These are phyloP conservation scores for Thermomyces lanuginosus DNA, from an alignment of 2,329 filamentous ascomycete genomes.

Conservation along the genomic window DNA sequence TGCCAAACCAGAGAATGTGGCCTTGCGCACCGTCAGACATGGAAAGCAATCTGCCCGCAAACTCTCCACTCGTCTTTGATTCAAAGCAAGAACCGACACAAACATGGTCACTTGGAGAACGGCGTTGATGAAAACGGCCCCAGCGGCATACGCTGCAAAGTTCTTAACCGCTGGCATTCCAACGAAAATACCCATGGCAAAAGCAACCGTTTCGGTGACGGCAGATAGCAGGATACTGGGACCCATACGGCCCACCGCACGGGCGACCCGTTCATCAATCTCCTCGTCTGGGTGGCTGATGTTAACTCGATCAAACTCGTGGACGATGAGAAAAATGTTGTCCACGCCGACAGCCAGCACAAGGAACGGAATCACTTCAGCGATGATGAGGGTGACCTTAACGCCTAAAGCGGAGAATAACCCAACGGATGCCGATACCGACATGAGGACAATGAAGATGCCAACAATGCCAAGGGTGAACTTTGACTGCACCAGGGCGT, in stretches of 20 bases:
- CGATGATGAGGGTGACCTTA: constrained; percentile 93
- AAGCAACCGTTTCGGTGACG: constrained; percentile 85
- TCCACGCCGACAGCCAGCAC: constrained; percentile 93
- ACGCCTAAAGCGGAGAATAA: constrained; percentile 83
- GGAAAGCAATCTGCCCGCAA: constrained; percentile 83
- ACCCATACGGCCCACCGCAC: constrained; percentile 86
- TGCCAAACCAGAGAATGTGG: constrained; percentile 48
- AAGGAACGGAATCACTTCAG: constrained; percentile 94
- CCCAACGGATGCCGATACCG: constrained; percentile 85
- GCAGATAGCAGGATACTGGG: constrained; percentile 92
- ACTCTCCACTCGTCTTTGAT: constrained; percentile 79
- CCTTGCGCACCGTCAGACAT: constrained; percentile 64
- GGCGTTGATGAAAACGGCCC: constrained; percentile 92
- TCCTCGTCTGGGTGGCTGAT: constrained; percentile 75
- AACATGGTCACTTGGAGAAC: constrained; percentile 97
- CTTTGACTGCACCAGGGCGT: constrained; percentile 84
- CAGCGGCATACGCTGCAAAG: constrained; percentile 90
- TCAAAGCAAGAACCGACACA: constrained; percentile 74
- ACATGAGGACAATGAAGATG: constrained; percentile 93
- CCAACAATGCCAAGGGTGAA: constrained; percentile 89
- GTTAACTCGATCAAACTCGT: constrained; percentile 94
- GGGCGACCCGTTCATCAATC: constrained; percentile 70
- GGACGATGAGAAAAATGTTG: constrained; percentile 97
- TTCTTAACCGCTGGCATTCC: constrained; percentile 97
- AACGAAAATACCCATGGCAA: constrained; percentile 80